Base-by-base conservation (phyloP, 345 rosid genomes). In the Limnanthes douglasii region DNA sequence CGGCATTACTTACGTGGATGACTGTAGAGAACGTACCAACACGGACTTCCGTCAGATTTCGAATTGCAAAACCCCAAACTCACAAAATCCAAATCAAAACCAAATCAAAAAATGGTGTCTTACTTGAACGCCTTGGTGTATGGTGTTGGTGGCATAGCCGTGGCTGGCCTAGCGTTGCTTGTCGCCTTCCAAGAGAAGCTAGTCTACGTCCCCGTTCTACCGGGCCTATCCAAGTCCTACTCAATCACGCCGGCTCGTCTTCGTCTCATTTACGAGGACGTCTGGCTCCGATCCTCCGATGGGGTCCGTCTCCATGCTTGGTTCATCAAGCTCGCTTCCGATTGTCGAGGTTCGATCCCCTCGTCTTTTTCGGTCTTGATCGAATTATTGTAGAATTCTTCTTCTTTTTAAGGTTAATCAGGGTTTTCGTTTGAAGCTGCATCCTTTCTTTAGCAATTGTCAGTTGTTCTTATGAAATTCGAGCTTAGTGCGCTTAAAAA, bases 111-210 rank as follows among this genome's bases (percentile, higher is more conserved):
- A 34, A 84, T 85, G 94, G 80, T 78, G 68, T 64, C 80, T 38
- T 90, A 77, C 73, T 61, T 74, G 40, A 70, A 22, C 56, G 75
- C 56, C 41, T 42, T 90, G 46, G 57, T 90, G 36, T 84, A 90
- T 72, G 98, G 96, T 39, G 71, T 69, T 1, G 96, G 92, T 30
- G 98, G 93, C 16, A 46, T 90, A 53, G 82, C 75, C 55, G 65
- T 84, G 36, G 93, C 78, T 2, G 98, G 94, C 8, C 72, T 90
- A 74, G 96, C 92, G 31, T 48, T 90, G 47, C 90, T 90, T 12
- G 92, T 90, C 8, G 96, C 78, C 8, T 84, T 84, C 48, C 98
- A 90, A 46, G 98, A 90, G 78, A 72, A 60, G 58, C 77, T 90
- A 3, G 94, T 90, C 13, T 90, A 90, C 66, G 95, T 90, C 1